These are phyloP conservation scores for Tolypocladium amazonense DNA, from an alignment of 2,329 filamentous ascomycete genomes.

Conservation along the genomic window DNA sequence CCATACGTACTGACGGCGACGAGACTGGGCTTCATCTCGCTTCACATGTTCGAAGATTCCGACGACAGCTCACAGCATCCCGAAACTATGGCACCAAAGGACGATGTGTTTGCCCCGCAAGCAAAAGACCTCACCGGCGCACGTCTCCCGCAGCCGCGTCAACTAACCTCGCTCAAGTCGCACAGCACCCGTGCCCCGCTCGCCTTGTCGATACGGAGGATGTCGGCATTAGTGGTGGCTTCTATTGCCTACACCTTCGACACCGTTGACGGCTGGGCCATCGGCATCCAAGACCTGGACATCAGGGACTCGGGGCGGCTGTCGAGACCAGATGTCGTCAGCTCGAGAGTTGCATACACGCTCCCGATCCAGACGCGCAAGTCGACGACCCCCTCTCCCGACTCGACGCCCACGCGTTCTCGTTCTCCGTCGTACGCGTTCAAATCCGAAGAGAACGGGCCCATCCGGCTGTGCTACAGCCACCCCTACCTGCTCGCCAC, in stretches of 20 bases:
- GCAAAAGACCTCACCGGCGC: neutral
- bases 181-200: constrained; percentile 69
- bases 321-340: constrained; percentile 17
- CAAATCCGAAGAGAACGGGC: constrained; percentile 26
- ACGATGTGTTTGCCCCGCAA: neutral
- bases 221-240: constrained; percentile 54
- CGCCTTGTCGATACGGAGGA: constrained; percentile 70
- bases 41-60: constrained; percentile 54
- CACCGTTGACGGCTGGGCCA: constrained; percentile 71
- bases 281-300: constrained; percentile 84
- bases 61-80: neutral
- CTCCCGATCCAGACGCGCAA: constrained; percentile 18
- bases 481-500: constrained; percentile 82
- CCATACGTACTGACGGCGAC: constrained; percentile 77
- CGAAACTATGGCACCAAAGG: neutral
- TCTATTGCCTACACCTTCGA: constrained; percentile 81
- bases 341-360: constrained; percentile 25
- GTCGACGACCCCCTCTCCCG: constrained; percentile 6
- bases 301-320: constrained; percentile 32
- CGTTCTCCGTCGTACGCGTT: constrained; percentile 3
- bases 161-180: constrained; percentile 71
- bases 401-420: constrained; percentile 5
- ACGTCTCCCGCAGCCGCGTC: constrained; percentile 17
- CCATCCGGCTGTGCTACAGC: constrained; percentile 55
- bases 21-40: constrained; percentile 57